Evolutionary conservation across 2,329 filamentous ascomycete species (phyloP), one percentile per base, ranked within the genome.

Genomic region (Pseudogymnoascus destructans): DNA sequence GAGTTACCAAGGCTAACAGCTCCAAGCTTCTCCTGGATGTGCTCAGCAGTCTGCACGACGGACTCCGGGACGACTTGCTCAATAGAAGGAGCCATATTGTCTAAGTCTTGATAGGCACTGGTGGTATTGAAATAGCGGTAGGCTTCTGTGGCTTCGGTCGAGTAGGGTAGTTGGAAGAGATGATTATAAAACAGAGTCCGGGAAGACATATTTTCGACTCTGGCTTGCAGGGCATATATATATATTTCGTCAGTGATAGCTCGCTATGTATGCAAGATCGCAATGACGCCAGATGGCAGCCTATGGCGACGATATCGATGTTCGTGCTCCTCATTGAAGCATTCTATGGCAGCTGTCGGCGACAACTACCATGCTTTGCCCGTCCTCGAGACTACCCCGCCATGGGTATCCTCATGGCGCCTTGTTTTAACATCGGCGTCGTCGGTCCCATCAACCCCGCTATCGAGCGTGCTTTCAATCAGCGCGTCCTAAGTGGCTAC

Each of bases 11-110:
- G 40, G 27, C 61, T 60, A 5, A 65, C 46, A 11, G 62, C 40
- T 42, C 57, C 60, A 27, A 66, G 52, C 57, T 67, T 66, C 52
- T 65, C 61, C 9, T 65, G 65, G 46, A 66, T 63, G 5, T 63
- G 46, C 19, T 66, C 64, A 25, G 64, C 57, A 2, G 64, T 59
- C 9, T 64, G 58, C 17, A 60, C 38, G 10, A 65, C 58, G 1
- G 64, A 58, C 58, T 68, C 65, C 3, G 64, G 57, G 8, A 67
- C 49, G 35, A 30, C 36, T 57, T 52, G 32, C 19, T 40, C 36
- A 13, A 56, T 56, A 19, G 54, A 56, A 19, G 54, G 54, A 21
- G 54, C 54, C 54, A 56, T 56, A 5, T 4, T 56, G 30, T 35
- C 35, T 56, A 56, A 11, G 54, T 56, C 23, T 56, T 56, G 17